These are phyloP conservation scores for Debaryomyces sp. DNA, from an alignment of 1,139 yeast species.

Conservation along the genomic window DNA sequence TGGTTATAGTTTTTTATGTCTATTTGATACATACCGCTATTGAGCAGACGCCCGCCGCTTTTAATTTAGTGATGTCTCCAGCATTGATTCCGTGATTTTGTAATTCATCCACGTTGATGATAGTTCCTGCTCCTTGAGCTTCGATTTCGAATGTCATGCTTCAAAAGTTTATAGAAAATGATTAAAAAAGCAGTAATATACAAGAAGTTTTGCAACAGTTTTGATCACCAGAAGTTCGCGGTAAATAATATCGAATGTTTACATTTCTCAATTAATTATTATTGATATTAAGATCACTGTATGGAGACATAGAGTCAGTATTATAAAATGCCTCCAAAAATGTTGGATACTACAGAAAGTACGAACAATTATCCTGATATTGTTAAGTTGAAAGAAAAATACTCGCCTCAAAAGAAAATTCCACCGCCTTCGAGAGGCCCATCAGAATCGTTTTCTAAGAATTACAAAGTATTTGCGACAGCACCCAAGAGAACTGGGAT, in stretches of 20 bases:
- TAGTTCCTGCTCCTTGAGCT: conserved; percentile 15
- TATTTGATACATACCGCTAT: conserved; percentile 47
- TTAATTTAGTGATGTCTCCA: conserved; percentile 56
- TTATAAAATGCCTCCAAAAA: conserved; percentile 1
- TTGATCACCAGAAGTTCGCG: background rate
- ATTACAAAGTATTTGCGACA: conserved; percentile 14
- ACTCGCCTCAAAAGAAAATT: conserved; percentile 18
- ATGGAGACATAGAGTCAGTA: background rate
- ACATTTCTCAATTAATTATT: background rate
- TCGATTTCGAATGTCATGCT: conserved; percentile 13
- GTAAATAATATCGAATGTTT: background rate
- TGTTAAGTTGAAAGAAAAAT: conserved; percentile 17
- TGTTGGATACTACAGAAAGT: background rate
- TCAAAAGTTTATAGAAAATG: background rate
- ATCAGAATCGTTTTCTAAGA: conserved; percentile 7
- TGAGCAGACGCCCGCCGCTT: conserved; percentile 55
- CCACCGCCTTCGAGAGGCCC: conserved; percentile 9
- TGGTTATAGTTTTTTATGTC: background rate
- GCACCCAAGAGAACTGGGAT: conserved; percentile 13
- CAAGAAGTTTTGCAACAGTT: conserved; percentile 4
- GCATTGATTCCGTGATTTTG: conserved; percentile 62
- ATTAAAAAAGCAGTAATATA: background rate
- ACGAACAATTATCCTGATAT: conserved; percentile 12
- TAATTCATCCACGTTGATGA: conserved; percentile 53
- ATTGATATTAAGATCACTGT: background rate